A percentile compares a stretch with the other conserved stretches of the same genome.
These are phyloP conservation scores for Sphaerulina musiva DNA, from an alignment of 2,329 filamentous ascomycete genomes.

Conservation along the genomic window DNA sequence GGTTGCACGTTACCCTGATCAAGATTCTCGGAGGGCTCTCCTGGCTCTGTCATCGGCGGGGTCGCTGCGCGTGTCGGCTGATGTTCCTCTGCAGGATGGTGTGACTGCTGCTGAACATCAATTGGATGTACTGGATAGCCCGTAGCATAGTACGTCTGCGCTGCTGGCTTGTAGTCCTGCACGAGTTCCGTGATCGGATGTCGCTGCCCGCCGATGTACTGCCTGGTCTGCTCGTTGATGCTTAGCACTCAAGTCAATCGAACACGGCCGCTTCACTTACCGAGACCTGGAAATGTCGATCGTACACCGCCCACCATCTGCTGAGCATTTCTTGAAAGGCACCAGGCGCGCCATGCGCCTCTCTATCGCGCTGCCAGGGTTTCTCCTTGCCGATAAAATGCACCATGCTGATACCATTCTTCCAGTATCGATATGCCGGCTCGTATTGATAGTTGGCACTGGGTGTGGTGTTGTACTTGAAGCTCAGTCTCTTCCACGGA, in stretches of 20 bases:
- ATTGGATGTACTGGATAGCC: constrained; percentile 25
- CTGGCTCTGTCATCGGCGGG: constrained; percentile 38
- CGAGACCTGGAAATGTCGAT: constrained; percentile 64
- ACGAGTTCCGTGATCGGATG: constrained; percentile 10
- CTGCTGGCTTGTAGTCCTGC: neutral
- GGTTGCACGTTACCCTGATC: constrained; percentile 40
- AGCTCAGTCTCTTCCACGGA: constrained; percentile 77
- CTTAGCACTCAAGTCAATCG: constrained; percentile 4
- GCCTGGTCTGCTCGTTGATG: constrained; percentile 9
- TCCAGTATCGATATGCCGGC: constrained; percentile 88
- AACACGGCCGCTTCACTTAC: constrained; percentile 7
- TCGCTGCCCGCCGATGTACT: constrained; percentile 19
- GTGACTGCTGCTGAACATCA: constrained; percentile 9
- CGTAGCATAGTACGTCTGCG: constrained; percentile 21
- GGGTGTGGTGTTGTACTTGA: constrained; percentile 95
- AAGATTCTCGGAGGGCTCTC: constrained; percentile 40
- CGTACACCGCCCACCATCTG: constrained; percentile 92
- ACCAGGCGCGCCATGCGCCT: constrained; percentile 47
- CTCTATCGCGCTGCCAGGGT: constrained; percentile 58
- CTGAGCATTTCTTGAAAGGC: constrained; percentile 78
- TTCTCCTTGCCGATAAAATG: constrained; percentile 93
- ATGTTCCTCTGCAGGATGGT: constrained; percentile 6
- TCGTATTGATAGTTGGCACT: constrained; percentile 97
- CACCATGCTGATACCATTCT: constrained; percentile 79
- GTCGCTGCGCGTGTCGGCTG: constrained; percentile 11